phyloP scores from a whole-genome alignment of 2,329 filamentous ascomycete genomes.

The Monilinia aucupariae region DNA sequence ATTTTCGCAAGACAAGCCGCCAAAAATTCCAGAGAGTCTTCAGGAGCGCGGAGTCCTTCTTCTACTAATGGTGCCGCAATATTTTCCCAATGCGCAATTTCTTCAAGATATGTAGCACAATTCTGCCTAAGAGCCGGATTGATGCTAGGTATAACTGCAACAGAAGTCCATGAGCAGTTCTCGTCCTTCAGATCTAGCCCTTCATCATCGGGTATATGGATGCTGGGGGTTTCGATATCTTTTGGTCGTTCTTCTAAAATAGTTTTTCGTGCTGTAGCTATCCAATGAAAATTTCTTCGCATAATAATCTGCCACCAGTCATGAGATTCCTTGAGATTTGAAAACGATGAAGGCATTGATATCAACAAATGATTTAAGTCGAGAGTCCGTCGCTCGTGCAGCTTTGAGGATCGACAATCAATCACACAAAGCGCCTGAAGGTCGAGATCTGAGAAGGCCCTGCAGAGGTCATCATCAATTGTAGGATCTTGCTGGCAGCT shows the following conservation, averaged over 20 bases:
- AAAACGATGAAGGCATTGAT: conserved; percentile 15
- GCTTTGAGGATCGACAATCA: conserved; percentile 1
- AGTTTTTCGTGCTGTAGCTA: neutral
- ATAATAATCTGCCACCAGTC: conserved; percentile 18
- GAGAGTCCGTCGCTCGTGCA: neutral
- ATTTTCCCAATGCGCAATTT: conserved; percentile 17
- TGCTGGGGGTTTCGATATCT: neutral
- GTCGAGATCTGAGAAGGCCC: conserved; percentile 12
- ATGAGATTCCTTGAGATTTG: conserved; percentile 15
- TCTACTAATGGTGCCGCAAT: conserved; percentile 13
- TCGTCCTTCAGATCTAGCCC: neutral
- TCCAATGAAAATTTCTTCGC: conserved; percentile 20
- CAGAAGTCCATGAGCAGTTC: conserved; percentile 2
- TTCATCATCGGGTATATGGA: neutral
- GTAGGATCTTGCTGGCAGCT: neutral
- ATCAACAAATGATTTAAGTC: conserved; percentile 1
- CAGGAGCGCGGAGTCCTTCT: neutral
- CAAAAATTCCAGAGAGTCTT: neutral
- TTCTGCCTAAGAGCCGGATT: conserved; percentile 8
- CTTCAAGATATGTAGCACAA: conserved; percentile 14
- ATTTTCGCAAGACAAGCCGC: conserved; percentile 18
- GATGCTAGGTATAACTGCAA: neutral
- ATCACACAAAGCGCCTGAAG: conserved; percentile 15
- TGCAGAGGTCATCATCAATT: conserved; percentile 14
- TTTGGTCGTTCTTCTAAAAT: neutral